Evolutionary conservation across 2,329 filamentous ascomycete genomes (phyloP), one percentile per base, ranked within the genome.

Genomic region (Calycina herbarum): DNA sequence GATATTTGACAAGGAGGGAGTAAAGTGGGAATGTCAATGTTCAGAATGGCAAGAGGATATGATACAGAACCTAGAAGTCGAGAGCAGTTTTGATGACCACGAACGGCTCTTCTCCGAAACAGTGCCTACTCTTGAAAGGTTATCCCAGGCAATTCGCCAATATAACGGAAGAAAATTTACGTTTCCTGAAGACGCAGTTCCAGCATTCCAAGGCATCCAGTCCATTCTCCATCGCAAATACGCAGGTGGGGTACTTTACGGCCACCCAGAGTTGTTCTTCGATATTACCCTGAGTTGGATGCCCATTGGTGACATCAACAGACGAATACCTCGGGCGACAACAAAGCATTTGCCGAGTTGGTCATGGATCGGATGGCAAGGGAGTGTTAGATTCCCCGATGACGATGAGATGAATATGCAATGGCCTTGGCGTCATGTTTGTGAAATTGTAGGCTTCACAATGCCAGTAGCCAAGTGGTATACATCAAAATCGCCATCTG

Each of bases 331-430:
- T 24, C 20, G 1, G 11, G 29, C 1, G 27, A 5, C 24, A 15
- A 15, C 24, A 45, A 2, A 51, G 10, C 24, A 40, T 27, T 15
- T 61, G 2, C 59, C 59, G 1, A 61, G 59, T 51, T 61, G 59
- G 59, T 29, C 20, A 3, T 61, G 59, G 40, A 3, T 51, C n/a
- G 59, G 59, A 3, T 61, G 59, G 59, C 5, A 48, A 48, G 59
- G 59, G 15, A 0, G 8, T 5, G n/a, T 59, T 13, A 3, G 4
- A 13, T 59, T 38, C 17, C 35, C 57, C 8, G 3, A 42, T 13
- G 57, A 59, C 20, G 20, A 20, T 20, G 20, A 20, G 20, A 20
- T 20, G 20, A 20, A 20, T 20, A 20, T 20, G 20, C 20, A 20
- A 20, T 20, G 20, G 20, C 20, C 20, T 20, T 20, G 20, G 20